Evolutionary conservation across 108 stramenopile species (phyloP).

Genomic region (Cyclostephanos tholiformis): DNA sequence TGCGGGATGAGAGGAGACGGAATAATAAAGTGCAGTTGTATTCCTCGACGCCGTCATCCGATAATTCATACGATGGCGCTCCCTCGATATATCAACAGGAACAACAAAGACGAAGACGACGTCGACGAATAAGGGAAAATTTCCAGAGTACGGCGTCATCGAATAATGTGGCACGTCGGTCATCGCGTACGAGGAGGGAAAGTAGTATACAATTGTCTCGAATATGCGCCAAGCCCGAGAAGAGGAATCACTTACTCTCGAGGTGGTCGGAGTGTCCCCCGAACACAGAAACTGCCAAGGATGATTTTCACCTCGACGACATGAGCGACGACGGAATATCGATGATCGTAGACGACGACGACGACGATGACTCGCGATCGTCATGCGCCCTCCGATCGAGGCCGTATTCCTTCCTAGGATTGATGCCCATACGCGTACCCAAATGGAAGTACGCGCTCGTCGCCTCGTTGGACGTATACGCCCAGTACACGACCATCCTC

Average conservation of each 20-base stretch:
- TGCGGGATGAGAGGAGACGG: constrained; percentile 13
- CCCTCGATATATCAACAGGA: no score
- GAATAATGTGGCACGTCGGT: neutral
- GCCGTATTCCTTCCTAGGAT: constrained; percentile 35
- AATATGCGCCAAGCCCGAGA: constrained; percentile 19
- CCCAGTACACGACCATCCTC: constrained; percentile 65
- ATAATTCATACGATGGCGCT: no score
- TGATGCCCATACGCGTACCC: constrained; percentile 30
- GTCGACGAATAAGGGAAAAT: no score
- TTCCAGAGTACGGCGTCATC: no score
- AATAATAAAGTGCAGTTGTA: constrained; percentile 1
- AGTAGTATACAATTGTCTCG: neutral
- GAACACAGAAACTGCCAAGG: neutral
- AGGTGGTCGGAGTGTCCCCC: constrained; percentile 19
- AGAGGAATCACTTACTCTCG: constrained; percentile 19
- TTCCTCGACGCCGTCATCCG: neutral
- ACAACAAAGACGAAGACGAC: no score
- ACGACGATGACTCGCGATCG: constrained; percentile 1
- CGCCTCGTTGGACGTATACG: constrained; percentile 72
- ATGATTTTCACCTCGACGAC: constrained; percentile 8
- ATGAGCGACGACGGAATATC: neutral
- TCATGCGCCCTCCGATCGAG: neutral
- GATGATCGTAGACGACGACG: no score
- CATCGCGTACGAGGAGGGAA: neutral
- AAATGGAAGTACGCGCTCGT: constrained; percentile 33